Evolutionary conservation across 192 early-diverging fungal species (phyloP), one percentile per base, ranked within the genome.

Genomic region (Entomortierella chlamydospora): DNA sequence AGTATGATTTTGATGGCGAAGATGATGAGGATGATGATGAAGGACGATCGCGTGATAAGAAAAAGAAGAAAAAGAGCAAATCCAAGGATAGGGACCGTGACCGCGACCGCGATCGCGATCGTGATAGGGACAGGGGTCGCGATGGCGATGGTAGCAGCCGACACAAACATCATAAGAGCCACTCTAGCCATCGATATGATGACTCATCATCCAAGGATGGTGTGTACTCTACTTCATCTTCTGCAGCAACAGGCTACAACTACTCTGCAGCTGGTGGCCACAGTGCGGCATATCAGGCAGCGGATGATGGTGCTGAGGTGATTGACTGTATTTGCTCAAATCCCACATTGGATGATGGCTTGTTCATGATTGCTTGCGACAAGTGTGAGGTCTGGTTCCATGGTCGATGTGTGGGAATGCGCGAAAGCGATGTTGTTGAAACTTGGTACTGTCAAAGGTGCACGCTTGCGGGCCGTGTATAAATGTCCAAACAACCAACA

Each of bases 361-460:
- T 78, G 12, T 90, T 90, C 54, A 90, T 90, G 89, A 83, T 90
- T 73, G 86, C 89, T 10, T 90, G 89, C 64, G 89, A 90, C 64
- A 58, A 59, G 22, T 90, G 89, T 52, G 64, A 81, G 61, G 85
- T 82, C n/a, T 90, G 89, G 89, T 90, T 87, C 63, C 89, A 90
- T 82, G 89, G 89, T 41, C 71, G 73, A 22, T 90, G 89, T 70
- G 86, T 87, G 5, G 74, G 79, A 13, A 72, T 90, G 13, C 57
- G 71, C 2, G 83, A 86, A 37, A 61, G 77, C 18, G 80, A 83
- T 42, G 62, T 58, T 28, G 81, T 85, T 15, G 81, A 57, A 31
- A 73, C 82, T 33, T 89, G 87, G 87, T 84, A 68, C 30, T 89
- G 87, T 78, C 70, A 64, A 30, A 72, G 87, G 29, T 90, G 87